Evolutionary conservation across 192 early-diverging fungal species (phyloP).

Genomic region (Gaertneriomyces semiglobifer): DNA sequence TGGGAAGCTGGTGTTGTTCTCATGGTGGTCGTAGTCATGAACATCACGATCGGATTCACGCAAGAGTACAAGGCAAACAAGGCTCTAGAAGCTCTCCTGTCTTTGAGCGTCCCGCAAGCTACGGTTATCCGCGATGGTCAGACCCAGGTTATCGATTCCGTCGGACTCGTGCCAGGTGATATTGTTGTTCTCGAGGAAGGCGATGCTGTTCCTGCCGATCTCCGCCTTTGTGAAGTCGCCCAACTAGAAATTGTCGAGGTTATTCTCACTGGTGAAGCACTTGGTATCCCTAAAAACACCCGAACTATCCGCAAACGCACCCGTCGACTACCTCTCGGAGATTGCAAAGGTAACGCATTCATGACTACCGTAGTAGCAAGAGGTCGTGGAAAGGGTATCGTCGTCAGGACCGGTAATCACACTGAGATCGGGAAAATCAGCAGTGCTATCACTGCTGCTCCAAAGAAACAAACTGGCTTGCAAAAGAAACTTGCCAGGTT

Average conservation of each 20-base stretch:
- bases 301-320: slow-evolving; percentile 66
- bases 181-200: slow-evolving; percentile 89
- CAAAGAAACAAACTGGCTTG: slow-evolving; percentile 44
- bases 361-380: slow-evolving; percentile 91
- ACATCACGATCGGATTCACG: slow-evolving; percentile 79
- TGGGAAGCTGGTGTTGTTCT: slow-evolving; percentile 58
- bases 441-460: slow-evolving; percentile 68
- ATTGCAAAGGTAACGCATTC: slow-evolving; percentile 95
- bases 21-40: slow-evolving; percentile 75
- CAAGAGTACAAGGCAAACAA: slow-evolving; percentile 93
- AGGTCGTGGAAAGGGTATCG: slow-evolving; percentile 88
- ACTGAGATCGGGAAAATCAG: slow-evolving; percentile 97
- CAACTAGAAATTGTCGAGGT: slow-evolving; percentile 93
- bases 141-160: slow-evolving; percentile 68
- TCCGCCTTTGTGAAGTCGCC: slow-evolving; percentile 74
- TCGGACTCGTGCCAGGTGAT: slow-evolving; percentile 85
- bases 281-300: slow-evolving; percentile 73
- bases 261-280: slow-evolving; percentile 85
- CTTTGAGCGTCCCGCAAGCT: slow-evolving; percentile 79
- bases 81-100: slow-evolving; percentile 88
- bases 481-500: slow-evolving; percentile 67
- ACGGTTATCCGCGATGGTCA: slow-evolving; percentile 82
- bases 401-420: slow-evolving; percentile 78
- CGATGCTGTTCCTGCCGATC: slow-evolving; percentile 90
- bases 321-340: slow-evolving; percentile 72